Conservation (phyloP, 2,329 filamentous ascomycete genomes). For the Colletotrichum acutatum region DNA sequence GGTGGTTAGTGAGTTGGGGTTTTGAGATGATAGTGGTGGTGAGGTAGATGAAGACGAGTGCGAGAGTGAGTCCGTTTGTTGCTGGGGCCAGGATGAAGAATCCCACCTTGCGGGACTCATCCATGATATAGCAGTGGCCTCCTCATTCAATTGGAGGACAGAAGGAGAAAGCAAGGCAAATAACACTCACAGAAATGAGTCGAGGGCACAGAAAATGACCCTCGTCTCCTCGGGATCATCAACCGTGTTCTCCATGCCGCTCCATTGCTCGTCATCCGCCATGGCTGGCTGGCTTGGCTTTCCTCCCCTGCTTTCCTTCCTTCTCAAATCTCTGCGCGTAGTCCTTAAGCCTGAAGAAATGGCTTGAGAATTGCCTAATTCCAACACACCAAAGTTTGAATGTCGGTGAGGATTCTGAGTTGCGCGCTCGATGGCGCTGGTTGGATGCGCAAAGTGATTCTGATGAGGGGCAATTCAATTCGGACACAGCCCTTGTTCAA, state of each 20-base stretch:
- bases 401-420: no score
- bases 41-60: conserved; percentile 31
- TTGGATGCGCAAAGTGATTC: not conserved
- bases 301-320: not conserved
- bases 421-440: conserved; percentile 1
- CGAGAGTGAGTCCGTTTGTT: conserved; percentile 27
- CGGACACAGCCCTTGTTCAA: not conserved
- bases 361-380: not conserved
- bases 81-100: not conserved
- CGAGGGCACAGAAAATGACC: conserved; percentile 83
- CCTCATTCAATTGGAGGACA: not conserved
- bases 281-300: conserved; percentile 25
- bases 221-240: conserved; percentile 82
- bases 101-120: not conserved
- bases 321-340: not conserved
- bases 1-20: not conserved
- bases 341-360: not conserved
- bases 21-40: not conserved
- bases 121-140: not conserved
- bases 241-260: conserved; percentile 71
- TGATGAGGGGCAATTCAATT: conserved; percentile 10
- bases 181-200: conserved; percentile 84
- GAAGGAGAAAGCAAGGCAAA: conserved; percentile 2
- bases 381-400: no score
- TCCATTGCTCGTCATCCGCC: conserved; percentile 61